These are phyloP conservation scores for Eleusine coracana DNA, from an alignment of 176 grass and related monocot genomes.

Conservation along the genomic window DNA sequence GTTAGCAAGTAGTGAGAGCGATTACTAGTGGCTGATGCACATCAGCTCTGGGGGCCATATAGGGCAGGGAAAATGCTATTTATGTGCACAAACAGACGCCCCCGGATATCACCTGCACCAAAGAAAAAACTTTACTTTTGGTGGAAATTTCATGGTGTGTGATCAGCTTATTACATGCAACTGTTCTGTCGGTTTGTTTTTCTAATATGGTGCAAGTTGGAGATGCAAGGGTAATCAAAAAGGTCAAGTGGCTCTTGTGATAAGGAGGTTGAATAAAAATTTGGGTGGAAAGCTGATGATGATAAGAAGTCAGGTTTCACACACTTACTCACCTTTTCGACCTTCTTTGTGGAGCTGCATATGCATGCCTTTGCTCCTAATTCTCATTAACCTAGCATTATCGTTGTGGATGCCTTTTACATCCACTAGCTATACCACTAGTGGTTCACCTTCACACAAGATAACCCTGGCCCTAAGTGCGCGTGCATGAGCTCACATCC, in stretches of 20 bases:
- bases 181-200: background rate
- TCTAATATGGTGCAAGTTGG: background rate
- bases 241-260: constrained; percentile 28
- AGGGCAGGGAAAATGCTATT: background rate
- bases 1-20: background rate
- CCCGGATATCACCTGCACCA: background rate
- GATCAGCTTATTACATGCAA: background rate
- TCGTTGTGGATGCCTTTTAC: constrained; percentile 28
- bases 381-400: constrained; percentile 63
- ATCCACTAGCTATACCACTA: too few species aligned
- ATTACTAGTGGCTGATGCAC: constrained; percentile 40
- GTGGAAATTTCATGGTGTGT: too few species aligned
- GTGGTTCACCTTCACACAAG: too few species aligned
- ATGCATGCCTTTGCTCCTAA: constrained; percentile 39
- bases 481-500: too few species aligned
- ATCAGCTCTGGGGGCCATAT: background rate
- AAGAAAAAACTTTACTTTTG: too few species aligned
- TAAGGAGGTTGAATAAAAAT: constrained; percentile 1
- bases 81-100: background rate
- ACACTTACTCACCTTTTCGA: background rate
- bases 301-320: background rate
- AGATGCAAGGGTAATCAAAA: background rate
- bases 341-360: background rate
- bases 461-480: too few species aligned
- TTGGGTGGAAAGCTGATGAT: background rate